Percentiles rank a stretch among this genome's conserved stretches.
phyloP scores from a whole-genome alignment of 345 rosid species.

The Syzygium grande region DNA sequence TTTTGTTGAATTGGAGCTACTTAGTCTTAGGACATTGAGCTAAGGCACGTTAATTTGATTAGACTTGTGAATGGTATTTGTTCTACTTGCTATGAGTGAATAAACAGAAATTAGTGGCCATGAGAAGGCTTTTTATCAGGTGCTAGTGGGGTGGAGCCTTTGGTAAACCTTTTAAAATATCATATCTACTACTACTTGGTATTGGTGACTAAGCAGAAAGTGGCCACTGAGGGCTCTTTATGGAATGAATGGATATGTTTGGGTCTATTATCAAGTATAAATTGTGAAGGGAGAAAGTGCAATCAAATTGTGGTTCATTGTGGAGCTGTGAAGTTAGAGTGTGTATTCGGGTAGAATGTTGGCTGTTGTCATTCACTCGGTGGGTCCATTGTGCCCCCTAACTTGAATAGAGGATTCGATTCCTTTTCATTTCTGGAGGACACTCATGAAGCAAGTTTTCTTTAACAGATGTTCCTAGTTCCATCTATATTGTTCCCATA shows the following conservation, averaged over 20 bases:
- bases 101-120: neutral
- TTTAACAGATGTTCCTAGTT: neutral
- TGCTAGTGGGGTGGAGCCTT: neutral
- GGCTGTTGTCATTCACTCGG: neutral
- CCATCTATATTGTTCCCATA: neutral
- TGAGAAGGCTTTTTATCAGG: neutral
- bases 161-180: neutral
- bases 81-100: neutral
- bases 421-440: neutral
- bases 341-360: neutral
- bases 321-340: neutral
- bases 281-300: neutral
- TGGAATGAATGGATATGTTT: neutral
- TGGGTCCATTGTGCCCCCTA: neutral
- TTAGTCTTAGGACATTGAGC: neutral
- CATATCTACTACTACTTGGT: neutral
- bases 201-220: neutral
- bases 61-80: neutral
- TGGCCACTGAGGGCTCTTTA: neutral
- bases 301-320: neutral
- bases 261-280: neutral
- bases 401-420: neutral
- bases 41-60: neutral
- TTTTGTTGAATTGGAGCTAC: neutral
- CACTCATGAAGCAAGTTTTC: neutral